These are phyloP conservation scores for Pseudocercospora pini-densiflorae DNA, from an alignment of 2,329 filamentous ascomycete genomes.

Conservation along the genomic window DNA sequence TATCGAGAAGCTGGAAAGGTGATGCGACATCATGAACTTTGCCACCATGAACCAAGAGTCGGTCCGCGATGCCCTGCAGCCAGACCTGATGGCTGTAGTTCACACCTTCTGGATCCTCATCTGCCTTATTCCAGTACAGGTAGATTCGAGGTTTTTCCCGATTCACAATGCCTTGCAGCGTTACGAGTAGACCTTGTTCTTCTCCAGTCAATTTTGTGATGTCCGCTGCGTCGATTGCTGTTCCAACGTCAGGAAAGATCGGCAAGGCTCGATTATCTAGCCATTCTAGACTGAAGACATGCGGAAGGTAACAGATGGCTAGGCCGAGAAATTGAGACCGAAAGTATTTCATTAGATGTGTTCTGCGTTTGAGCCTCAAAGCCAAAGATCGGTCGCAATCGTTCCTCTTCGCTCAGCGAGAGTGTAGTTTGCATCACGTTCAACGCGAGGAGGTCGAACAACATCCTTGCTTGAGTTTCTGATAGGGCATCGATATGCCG, in stretches of 20 bases:
- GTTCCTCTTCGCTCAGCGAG: neutral
- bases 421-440: neutral
- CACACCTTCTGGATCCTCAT: neutral
- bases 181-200: neutral
- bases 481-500: neutral
- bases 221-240: conserved; percentile 2
- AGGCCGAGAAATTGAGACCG: neutral
- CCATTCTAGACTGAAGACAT: neutral
- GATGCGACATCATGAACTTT: neutral
- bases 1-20: conserved; percentile 8
- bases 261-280: neutral
- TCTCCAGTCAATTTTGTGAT: conserved; percentile 3
- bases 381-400: neutral
- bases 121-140: conserved; percentile 12
- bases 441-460: neutral
- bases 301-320: neutral
- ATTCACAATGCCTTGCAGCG: conserved; percentile 13
- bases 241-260: neutral
- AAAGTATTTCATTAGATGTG: neutral
- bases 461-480: neutral
- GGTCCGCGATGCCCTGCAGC: conserved; percentile 5
- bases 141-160: conserved; percentile 12
- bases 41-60: neutral
- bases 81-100: conserved; percentile 2
- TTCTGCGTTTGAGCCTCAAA: neutral